Percentiles rank a stretch among this genome's conserved stretches.
Evolutionary conservation across 2,329 filamentous ascomycete genomes (phyloP).

Genomic region (Pseudogymnoascus sp.): DNA sequence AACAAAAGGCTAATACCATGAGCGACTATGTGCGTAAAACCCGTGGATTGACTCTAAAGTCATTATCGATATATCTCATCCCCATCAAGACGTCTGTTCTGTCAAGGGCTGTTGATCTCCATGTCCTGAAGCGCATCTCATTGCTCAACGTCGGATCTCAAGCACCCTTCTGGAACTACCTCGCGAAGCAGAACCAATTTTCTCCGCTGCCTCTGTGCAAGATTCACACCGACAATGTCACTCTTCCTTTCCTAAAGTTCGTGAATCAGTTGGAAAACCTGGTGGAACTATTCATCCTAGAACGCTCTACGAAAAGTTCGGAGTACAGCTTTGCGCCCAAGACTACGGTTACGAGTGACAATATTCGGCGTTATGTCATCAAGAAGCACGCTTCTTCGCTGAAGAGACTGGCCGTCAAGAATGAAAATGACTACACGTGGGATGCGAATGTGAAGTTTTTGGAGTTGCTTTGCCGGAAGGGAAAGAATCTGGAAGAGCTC

Average conservation of each 20-base stretch:
- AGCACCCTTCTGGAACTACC: slow-evolving; percentile 48
- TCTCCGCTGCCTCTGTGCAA: slow-evolving; percentile 45
- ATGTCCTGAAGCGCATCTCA: slow-evolving; percentile 47
- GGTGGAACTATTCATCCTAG: slow-evolving; percentile 52
- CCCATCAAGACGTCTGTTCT: slow-evolving; percentile 53
- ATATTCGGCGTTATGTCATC: slow-evolving; percentile 49
- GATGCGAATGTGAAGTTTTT: slow-evolving; percentile 49
- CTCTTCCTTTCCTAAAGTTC: slow-evolving; percentile 44
- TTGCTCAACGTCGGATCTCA: slow-evolving; percentile 58
- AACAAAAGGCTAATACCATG: slow-evolving; percentile 21
- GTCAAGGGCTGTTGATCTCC: slow-evolving; percentile 47
- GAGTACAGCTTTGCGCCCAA: slow-evolving; percentile 46
- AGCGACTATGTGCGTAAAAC: slow-evolving; percentile 49
- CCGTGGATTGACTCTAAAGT: slow-evolving; percentile 48
- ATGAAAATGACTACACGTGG: slow-evolving; percentile 46
- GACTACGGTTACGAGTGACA: slow-evolving; percentile 43
- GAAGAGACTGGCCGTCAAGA: slow-evolving; percentile 52
- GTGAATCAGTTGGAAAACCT: slow-evolving; percentile 45
- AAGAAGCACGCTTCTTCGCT: slow-evolving; percentile 49
- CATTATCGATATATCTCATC: slow-evolving; percentile 49
- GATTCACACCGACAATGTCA: slow-evolving; percentile 58
- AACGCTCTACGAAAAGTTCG: slow-evolving; percentile 43
- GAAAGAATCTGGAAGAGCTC: slow-evolving; percentile 45
- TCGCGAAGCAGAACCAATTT: slow-evolving; percentile 46
- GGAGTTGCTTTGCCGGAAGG: slow-evolving; percentile 44